Percentiles rank a stretch among this genome's conserved stretches.
These are phyloP conservation scores for Nemania bipapillata DNA, from an alignment of 2,329 filamentous ascomycete genomes.

Conservation along the genomic window DNA sequence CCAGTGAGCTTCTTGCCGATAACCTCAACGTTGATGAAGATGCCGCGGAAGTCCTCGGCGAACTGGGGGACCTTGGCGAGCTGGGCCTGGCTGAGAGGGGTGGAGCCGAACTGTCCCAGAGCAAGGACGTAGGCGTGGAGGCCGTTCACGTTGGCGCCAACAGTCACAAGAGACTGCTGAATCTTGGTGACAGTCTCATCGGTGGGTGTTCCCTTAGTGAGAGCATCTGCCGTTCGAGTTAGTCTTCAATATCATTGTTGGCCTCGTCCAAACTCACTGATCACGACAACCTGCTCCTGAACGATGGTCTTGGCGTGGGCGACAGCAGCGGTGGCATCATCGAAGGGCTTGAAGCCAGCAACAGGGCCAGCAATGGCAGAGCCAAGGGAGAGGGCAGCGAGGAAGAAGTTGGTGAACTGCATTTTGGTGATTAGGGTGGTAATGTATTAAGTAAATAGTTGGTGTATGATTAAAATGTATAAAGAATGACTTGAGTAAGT, in stretches of 20 bases:
- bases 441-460: not conserved
- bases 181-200: conserved; percentile 41
- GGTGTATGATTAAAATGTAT: not conserved
- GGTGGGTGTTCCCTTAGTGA: conserved; percentile 26
- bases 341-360: conserved; percentile 34
- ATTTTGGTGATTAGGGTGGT: conserved; percentile 43
- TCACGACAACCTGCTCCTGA: conserved; percentile 36
- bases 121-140: conserved; percentile 39
- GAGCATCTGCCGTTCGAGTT: conserved; percentile 31
- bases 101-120: conserved; percentile 38
- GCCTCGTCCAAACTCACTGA: conserved; percentile 36
- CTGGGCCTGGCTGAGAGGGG: conserved; percentile 43
- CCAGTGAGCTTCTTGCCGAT: conserved; percentile 42
- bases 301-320: conserved; percentile 39
- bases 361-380: conserved; percentile 48
- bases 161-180: conserved; percentile 40
- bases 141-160: conserved; percentile 42
- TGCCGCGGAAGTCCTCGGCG: conserved; percentile 39
- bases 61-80: conserved; percentile 42
- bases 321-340: conserved; percentile 36
- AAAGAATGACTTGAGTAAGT: conserved; percentile 39
- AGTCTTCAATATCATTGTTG: not conserved
- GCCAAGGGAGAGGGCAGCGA: conserved; percentile 50
- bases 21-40: conserved; percentile 38
- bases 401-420: conserved; percentile 50